These are phyloP conservation scores for Inga laurina DNA, from an alignment of 306 rosid genomes.

Conservation along the genomic window DNA sequence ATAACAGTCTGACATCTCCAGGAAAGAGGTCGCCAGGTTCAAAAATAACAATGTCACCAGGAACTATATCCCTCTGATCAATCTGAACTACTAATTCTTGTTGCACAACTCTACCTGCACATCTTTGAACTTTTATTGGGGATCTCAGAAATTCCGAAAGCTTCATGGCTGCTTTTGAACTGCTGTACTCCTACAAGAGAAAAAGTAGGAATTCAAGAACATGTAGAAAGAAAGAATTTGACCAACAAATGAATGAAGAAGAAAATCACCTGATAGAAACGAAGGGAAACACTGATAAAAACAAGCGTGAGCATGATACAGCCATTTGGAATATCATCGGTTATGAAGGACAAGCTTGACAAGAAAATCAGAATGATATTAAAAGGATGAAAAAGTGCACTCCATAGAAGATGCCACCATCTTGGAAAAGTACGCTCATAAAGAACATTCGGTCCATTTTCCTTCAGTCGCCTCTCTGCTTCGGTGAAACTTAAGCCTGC, in stretches of 20 bases:
- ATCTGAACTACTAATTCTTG: constrained; percentile 73
- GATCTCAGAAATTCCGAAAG: constrained; percentile 70
- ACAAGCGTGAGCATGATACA: constrained; percentile 72
- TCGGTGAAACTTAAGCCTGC: constrained; percentile 84
- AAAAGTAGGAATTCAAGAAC: not conserved
- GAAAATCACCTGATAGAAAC: constrained; percentile 69
- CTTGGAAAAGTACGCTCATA: constrained; percentile 59
- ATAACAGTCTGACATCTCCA: constrained; percentile 74
- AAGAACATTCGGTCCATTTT: constrained; percentile 78
- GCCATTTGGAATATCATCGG: constrained; percentile 66
- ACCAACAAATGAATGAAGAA: not conserved
- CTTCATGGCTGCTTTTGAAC: constrained; percentile 87
- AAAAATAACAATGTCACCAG: constrained; percentile 84
- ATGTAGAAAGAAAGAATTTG: not conserved
- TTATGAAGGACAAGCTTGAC: constrained; percentile 64
- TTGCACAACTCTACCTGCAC: constrained; percentile 82
- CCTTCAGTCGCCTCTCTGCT: constrained; percentile 73
- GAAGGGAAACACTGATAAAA: constrained; percentile 72
- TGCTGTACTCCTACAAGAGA: constrained; percentile 63
- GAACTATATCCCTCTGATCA: constrained; percentile 85
- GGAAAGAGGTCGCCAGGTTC: constrained; percentile 94
- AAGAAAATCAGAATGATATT: constrained; percentile 72
- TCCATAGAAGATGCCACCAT: constrained; percentile 83
- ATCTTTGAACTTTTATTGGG: constrained; percentile 83
- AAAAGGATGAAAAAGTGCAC: constrained; percentile 78